phyloP scores from a whole-genome alignment of 2,329 filamentous ascomycete species.

The Onygenales sp. region DNA sequence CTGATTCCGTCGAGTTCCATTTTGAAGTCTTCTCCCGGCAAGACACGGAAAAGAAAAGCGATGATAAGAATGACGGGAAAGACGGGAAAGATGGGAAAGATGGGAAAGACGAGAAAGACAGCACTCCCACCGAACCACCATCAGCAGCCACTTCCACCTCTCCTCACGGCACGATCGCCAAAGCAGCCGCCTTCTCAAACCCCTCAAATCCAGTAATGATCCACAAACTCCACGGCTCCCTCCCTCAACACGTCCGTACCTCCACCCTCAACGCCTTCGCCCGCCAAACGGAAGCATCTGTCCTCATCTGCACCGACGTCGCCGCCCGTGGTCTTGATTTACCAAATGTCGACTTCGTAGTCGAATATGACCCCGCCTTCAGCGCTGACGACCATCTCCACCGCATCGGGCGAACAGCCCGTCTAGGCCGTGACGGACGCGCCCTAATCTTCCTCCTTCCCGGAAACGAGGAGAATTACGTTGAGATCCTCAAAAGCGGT shows the following conservation, averaged over 20 bases:
- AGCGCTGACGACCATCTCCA: constrained; percentile 89
- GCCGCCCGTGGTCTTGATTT: constrained; percentile 92
- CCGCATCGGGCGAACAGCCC: constrained; percentile 86
- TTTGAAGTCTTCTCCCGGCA: constrained; percentile 65
- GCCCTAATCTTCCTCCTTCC: constrained; percentile 85
- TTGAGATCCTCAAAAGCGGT: constrained; percentile 64
- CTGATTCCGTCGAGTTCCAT: constrained; percentile 94
- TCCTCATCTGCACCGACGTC: constrained; percentile 91
- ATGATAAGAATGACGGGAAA: constrained; percentile 17
- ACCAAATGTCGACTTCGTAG: constrained; percentile 84
- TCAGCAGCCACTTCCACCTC: constrained; percentile 1
- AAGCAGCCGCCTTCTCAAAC: constrained; percentile 63
- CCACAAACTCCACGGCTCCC: constrained; percentile 83
- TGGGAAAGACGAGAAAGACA: constrained; percentile 18
- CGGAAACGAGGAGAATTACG: constrained; percentile 85
- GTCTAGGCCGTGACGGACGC: constrained; percentile 79
- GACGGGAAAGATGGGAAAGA: constrained; percentile 19
- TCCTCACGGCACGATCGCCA: constrained; percentile 38
- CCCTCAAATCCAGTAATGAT: constrained; percentile 68
- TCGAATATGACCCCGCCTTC: constrained; percentile 95
- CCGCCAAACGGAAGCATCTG: constrained; percentile 60
- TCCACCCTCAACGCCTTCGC: constrained; percentile 76
- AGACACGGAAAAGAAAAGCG: constrained; percentile 9
- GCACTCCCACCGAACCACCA: constrained; percentile 7
- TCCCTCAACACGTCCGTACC: constrained; percentile 79